Conservation (phyloP, 1,284 basidiomycete species). For the Rhodotorula sp. region DNA sequence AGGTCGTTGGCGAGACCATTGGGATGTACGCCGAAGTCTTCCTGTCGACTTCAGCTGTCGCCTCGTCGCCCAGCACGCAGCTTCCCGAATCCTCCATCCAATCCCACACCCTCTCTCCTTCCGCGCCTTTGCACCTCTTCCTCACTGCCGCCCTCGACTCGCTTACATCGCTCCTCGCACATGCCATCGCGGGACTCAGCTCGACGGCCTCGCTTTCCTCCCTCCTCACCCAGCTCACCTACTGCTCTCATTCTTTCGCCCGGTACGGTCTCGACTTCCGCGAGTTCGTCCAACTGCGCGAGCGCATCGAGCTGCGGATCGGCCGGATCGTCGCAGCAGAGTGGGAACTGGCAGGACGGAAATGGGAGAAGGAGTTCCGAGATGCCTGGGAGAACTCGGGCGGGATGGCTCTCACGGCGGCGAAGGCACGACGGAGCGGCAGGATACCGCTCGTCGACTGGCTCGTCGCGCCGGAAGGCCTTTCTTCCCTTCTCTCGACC, state of each 20-base stretch:
- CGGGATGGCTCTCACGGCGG: constrained; percentile 52
- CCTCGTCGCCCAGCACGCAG: constrained; percentile 20
- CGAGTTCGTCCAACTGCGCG: constrained; percentile 47
- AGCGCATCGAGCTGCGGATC: constrained; percentile 64
- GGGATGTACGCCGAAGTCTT: constrained; percentile 88
- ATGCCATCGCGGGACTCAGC: constrained; percentile 55
- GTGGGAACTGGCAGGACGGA: constrained; percentile 27
- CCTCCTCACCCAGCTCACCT: constrained; percentile 84
- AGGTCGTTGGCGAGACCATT: constrained; percentile 86
- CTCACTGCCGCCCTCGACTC: constrained; percentile 57
- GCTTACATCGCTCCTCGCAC: constrained; percentile 54
- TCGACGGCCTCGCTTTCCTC: constrained; percentile 71
- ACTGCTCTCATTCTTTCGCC: constrained; percentile 85
- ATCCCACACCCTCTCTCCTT: constrained; percentile 32
- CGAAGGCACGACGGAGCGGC: constrained; percentile 37
- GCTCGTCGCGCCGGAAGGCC: constrained; percentile 47
- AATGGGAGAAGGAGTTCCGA: constrained; percentile 41
- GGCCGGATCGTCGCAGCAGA: constrained; percentile 58
- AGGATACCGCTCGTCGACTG: constrained; percentile 52
- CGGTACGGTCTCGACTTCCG: constrained; percentile 83
- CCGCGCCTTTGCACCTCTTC: constrained; percentile 61
- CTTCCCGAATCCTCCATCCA: constrained; percentile 10
- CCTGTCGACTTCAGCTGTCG: constrained; percentile 58
- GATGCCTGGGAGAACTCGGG: constrained; percentile 34
- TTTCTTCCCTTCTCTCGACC: constrained; percentile 40